Evolutionary conservation across 2,329 filamentous ascomycete species (phyloP).

Genomic region (Ilyonectria mors-panacis): DNA sequence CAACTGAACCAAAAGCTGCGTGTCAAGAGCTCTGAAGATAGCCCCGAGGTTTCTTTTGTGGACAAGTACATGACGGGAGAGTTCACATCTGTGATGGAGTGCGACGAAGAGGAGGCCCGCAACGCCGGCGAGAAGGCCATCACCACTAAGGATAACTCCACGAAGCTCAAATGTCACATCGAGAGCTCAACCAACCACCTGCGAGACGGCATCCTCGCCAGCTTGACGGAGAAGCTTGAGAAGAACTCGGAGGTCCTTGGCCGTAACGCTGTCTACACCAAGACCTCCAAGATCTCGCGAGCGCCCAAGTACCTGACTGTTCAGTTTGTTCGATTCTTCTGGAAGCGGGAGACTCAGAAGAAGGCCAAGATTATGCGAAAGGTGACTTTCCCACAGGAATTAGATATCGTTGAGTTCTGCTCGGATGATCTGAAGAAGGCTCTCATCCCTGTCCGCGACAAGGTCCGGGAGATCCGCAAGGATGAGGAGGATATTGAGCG

Average conservation of each 20-base stretch:
- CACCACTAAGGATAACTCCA: conserved; percentile 80
- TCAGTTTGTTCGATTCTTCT: conserved; percentile 98
- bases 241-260: conserved; percentile 86
- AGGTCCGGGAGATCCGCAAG: conserved; percentile 94
- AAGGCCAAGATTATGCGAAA: conserved; percentile 99
- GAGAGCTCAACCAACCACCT: conserved; percentile 89
- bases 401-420: conserved; percentile 96
- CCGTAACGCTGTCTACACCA: conserved; percentile 88
- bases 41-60: conserved; percentile 78
- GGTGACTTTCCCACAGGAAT: conserved; percentile 93
- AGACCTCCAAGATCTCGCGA: conserved; percentile 89
- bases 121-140: conserved; percentile 81
- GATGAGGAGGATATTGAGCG: conserved; percentile 95
- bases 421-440: conserved; percentile 88
- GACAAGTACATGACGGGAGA: conserved; percentile 91
- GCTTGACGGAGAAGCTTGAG: conserved; percentile 89
- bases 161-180: conserved; percentile 98
- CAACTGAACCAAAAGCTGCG: conserved; percentile 85
- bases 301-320: conserved; percentile 96
- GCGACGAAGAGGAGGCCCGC: conserved; percentile 84
- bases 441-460: conserved; percentile 93
- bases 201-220: conserved; percentile 87
- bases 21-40: conserved; percentile 67
- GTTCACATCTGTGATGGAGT: conserved; percentile 84
- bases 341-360: conserved; percentile 95